Evolutionary conservation across 306 rosid species (phyloP).

Genomic region (barrel medic (Medicago truncatula)): MtrunA17r5.0-ANR NC_053042.1:3779501-3780000

Average conservation of each 20-base stretch:
- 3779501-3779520: slow-evolving; percentile 81
- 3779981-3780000: slow-evolving; percentile 48
- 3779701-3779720: slow-evolving; percentile 64
- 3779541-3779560: slow-evolving; percentile 69
- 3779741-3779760: slow-evolving; percentile 59
- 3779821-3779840: slow-evolving; percentile 84
- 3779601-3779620: background rate
- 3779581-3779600: background rate
- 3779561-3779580: slow-evolving; percentile 20
- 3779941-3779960: slow-evolving; percentile 54
- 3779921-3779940: slow-evolving; percentile 58
- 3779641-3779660: slow-evolving; percentile 97
- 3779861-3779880: slow-evolving; percentile 61
- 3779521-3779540: slow-evolving; percentile 77
- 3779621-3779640: slow-evolving; percentile 85
- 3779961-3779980: slow-evolving; percentile 49
- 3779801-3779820: slow-evolving; percentile 84
- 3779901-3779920: slow-evolving; percentile 49
- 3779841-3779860: slow-evolving; percentile 66
- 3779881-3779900: slow-evolving; percentile 55
- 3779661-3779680: slow-evolving; percentile 70
- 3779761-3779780: slow-evolving; percentile 96
- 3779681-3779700: slow-evolving; percentile 63
- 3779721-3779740: slow-evolving; percentile 83
- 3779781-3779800: slow-evolving; percentile 86